Evolutionary conservation across 768 basidiomycete species (phyloP).

Genomic region (Crepidotus variabilis): DNA sequence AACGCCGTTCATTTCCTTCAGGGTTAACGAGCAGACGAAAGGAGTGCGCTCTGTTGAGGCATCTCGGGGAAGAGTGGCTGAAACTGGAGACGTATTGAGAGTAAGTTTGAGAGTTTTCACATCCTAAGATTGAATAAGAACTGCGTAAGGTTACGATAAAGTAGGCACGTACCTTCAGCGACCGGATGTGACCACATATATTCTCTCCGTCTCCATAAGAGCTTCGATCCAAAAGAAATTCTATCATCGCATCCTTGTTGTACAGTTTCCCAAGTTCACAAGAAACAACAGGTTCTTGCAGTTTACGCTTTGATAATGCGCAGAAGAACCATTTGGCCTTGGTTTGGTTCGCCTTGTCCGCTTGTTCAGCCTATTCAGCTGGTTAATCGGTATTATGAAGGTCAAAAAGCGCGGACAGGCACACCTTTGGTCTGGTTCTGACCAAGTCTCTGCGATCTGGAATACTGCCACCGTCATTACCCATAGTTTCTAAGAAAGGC

Average conservation of each 20-base stretch:
- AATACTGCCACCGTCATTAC: conserved; percentile 88
- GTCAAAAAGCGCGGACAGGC: conserved; percentile 3
- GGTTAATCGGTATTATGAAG: conserved; percentile 1
- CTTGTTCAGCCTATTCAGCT: conserved; percentile 63
- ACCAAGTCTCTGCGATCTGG: conserved; percentile 82
- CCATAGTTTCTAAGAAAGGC: conserved; percentile 42
- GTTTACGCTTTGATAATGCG: conserved; percentile 89
- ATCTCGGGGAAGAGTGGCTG: conserved; percentile 33
- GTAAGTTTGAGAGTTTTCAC: conserved; percentile 82
- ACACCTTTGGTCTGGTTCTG: conserved; percentile 64
- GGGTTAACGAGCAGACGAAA: conserved; percentile 88
- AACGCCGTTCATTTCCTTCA: conserved; percentile 92
- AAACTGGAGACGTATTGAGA: conserved; percentile 53
- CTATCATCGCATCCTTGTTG: conserved; percentile 92
- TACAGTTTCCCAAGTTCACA: conserved; percentile 93
- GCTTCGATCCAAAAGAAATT: conserved; percentile 80
- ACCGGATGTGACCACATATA: conserved; percentile 90
- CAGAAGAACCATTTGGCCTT: conserved; percentile 91
- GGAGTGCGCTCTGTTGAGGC: conserved; percentile 42
- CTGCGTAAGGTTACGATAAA: not conserved
- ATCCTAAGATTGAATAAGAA: conserved; percentile 50
- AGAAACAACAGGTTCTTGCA: conserved; percentile 87
- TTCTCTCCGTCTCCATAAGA: conserved; percentile 88
- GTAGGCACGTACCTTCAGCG: conserved; percentile 67
- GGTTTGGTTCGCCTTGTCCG: conserved; percentile 87